Base-by-base conservation (phyloP, 768 basidiomycete genomes). In the Tulasnella sp. region DNA sequence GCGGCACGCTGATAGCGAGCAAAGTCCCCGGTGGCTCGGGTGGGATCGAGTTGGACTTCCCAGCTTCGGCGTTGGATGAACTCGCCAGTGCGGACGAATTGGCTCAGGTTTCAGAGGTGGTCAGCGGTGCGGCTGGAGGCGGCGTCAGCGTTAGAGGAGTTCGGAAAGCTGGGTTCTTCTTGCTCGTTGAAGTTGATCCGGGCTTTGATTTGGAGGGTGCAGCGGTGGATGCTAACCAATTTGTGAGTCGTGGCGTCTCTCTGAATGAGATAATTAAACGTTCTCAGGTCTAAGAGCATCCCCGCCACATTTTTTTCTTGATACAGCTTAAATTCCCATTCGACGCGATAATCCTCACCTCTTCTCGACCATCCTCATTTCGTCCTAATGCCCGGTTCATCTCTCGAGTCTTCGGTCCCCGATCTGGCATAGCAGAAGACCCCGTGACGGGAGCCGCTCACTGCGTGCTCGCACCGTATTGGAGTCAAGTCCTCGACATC, bases 381-480 rank as follows among this genome's bases (percentile, higher is more conserved):
- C n/a, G n/a, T n/a, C n/a, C n/a, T n/a, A n/a, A n/a, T n/a, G n/a
- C n/a, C n/a, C n/a, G n/a, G n/a, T n/a, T n/a, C n/a, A n/a, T n/a
- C n/a, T n/a, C n/a, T n/a, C n/a, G n/a, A n/a, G n/a, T n/a, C n/a
- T n/a, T n/a, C n/a, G n/a, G n/a, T n/a, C n/a, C n/a, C n/a, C n/a
- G n/a, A n/a, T n/a, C n/a, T n/a, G n/a, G n/a, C n/a, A n/a, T n/a
- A n/a, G n/a, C n/a, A n/a, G n/a, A n/a, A n/a, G n/a, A n/a, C n/a
- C n/a, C 83, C 19, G 82, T 83, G 25, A 82, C 81, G 36, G 82
- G 83, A 1, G 80, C 80, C 1, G 81, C 82, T 1, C 81, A 82
- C 71, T 77, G 79, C 7, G 42, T 81, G 2, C 73, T 82, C 22
- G 79, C 79, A n/a, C 79, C 81, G 0, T 84, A 82, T 78, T 84